Evolutionary conservation across 176 grass and related monocot genomes (phyloP).

Genomic region (Luzula sylvatica): DNA sequence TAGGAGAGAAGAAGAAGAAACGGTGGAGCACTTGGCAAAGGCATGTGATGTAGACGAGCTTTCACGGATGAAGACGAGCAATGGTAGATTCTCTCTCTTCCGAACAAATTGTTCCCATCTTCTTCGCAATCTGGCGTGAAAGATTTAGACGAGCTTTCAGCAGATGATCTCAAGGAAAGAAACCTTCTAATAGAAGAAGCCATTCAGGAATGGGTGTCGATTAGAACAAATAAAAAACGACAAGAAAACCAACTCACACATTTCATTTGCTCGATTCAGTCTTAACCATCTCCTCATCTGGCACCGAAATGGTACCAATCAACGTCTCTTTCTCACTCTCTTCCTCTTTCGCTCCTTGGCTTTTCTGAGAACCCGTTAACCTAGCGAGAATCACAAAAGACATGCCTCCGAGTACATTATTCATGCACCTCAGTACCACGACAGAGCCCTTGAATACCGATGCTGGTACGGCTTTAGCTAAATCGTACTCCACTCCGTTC

Average conservation of each 20-base stretch:
- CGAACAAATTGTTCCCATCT: conserved; percentile 15
- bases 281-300: neutral
- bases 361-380: conserved; percentile 65
- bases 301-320: conserved; percentile 15
- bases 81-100: neutral
- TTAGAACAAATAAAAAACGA: neutral
- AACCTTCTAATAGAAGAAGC: too few relatives aligned
- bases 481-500: conserved; percentile 64
- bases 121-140: neutral
- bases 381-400: conserved; percentile 70
- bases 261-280: conserved; percentile 9
- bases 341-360: neutral
- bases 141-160: too few relatives aligned
- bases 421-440: conserved; percentile 50
- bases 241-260: neutral
- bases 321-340: conserved; percentile 50
- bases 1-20: too few relatives aligned
- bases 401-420: conserved; percentile 77
- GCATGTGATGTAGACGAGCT: too few relatives aligned
- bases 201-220: too few relatives aligned
- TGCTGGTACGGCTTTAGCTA: conserved; percentile 32
- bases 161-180: too few relatives aligned
- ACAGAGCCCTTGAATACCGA: conserved; percentile 64
- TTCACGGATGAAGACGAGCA: too few relatives aligned
- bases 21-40: too few relatives aligned